Evolutionary conservation across 1,139 yeast species (phyloP).

Genomic region (Geotrichum reessii): DNA sequence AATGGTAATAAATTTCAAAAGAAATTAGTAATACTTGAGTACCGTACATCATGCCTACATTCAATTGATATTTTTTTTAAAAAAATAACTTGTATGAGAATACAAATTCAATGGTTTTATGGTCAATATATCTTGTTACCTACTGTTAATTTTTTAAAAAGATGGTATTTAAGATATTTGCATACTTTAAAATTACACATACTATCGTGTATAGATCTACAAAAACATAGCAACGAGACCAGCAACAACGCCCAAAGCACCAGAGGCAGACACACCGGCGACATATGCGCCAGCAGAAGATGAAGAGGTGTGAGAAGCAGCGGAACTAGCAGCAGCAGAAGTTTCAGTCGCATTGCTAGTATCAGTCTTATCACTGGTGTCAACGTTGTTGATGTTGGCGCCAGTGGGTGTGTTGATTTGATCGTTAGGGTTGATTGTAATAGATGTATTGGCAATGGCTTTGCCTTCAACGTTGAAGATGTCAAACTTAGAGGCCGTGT

Average conservation of each 20-base stretch:
- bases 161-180: no score
- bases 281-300: not conserved
- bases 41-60: no score
- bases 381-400: slow-evolving; percentile 4
- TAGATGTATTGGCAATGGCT: slow-evolving; percentile 45
- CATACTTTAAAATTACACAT: not conserved
- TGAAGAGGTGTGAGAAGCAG: slow-evolving; percentile 1
- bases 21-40: no score
- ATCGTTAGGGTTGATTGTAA: slow-evolving; percentile 26
- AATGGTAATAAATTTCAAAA: no score
- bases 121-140: no score
- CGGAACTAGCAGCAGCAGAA: slow-evolving; percentile 7
- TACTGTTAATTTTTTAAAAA: no score
- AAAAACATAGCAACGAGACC: slow-evolving; percentile 24
- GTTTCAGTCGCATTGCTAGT: slow-evolving; percentile 13
- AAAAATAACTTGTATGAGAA: no score
- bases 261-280: slow-evolving; percentile 1
- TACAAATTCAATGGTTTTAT: no score
- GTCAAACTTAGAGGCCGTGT: slow-evolving; percentile 41
- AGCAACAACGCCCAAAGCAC: slow-evolving; percentile 20
- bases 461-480: slow-evolving; percentile 50
- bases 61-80: no score
- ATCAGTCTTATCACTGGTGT: slow-evolving; percentile 15
- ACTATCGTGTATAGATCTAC: no score
- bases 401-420: slow-evolving; percentile 29